Evolutionary conservation across 306 rosid genomes (phyloP), one percentile per base, ranked within the genome.

Genomic region (Cotoneaster glaucophyllus): DNA sequence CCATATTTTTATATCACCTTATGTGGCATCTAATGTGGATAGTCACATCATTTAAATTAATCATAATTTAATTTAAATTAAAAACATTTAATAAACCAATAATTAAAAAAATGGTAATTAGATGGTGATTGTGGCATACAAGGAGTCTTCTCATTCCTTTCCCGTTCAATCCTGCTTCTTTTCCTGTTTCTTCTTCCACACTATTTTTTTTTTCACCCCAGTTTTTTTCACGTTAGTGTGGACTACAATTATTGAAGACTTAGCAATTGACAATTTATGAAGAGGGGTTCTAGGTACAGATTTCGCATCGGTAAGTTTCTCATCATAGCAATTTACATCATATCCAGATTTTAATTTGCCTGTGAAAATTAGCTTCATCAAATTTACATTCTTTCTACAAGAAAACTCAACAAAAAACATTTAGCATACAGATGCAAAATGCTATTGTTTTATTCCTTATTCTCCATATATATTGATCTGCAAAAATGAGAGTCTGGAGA

Each of bases 271-370:
- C 64, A 59, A 15, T 21, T 48, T 85, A 75, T 77, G 45, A 53
- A 69, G 39, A 63, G 80, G 79, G 80, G 77, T 70, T 67, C 31
- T 82, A 65, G 71, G 63, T 28, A 52, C 2, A 65, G 58, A 48
- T 73, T 73, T 83, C 14, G 79, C 73, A 59, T 34, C 72, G 13
- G 70, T 65, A 79, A 48, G 66, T 61, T 68, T 74, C 34, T 61
- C 39, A 12, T 19, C 50, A 53, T 59, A 13, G 41, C 10, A 43
- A 37, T 62, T 77, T 32, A 31, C 45, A 48, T 59, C 74, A 25
- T 11, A 34, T 19, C 76, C 81, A 12, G 19, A 67, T 71, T 66
- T 84, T 78, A 77, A 67, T 76, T 81, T 81, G 50, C 83, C 88
- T 84, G 69, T 52, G 18, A 6, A n/a, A 52, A 37, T 26, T 43